These are phyloP conservation scores for Hirsutella rhossiliensis DNA, from an alignment of 2,329 filamentous ascomycete genomes.

Conservation along the genomic window DNA sequence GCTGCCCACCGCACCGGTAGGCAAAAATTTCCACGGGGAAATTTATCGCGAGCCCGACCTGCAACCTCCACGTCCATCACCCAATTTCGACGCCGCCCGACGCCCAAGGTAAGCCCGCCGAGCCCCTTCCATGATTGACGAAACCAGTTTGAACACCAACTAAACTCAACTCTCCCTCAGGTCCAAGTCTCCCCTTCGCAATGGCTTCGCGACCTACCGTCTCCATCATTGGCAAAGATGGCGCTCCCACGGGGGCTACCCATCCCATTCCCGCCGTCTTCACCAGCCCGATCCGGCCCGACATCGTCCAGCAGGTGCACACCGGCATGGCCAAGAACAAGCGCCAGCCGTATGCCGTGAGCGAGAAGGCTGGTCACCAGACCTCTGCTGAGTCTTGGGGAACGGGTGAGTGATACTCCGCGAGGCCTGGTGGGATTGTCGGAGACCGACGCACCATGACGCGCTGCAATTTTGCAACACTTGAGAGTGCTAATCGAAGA, in stretches of 20 bases:
- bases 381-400: constrained; percentile 99
- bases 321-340: constrained; percentile 99
- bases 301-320: constrained; percentile 99
- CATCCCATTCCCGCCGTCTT: constrained; percentile 94
- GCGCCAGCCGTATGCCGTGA: constrained; percentile 97
- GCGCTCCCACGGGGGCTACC: constrained; percentile 78
- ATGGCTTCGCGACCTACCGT: constrained; percentile 98
- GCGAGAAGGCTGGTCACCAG: constrained; percentile 99
- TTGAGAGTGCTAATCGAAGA: background rate
- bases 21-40: constrained; percentile 22
- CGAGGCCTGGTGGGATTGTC: background rate
- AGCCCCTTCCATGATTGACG: background rate
- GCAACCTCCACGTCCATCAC: constrained; percentile 20
- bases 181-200: constrained; percentile 34
- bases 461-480: too few relatives aligned
- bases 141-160: background rate
- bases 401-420: constrained; percentile 63
- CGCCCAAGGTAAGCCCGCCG: constrained; percentile 22
- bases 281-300: constrained; percentile 90
- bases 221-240: constrained; percentile 93
- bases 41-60: constrained; percentile 21
- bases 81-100: constrained; percentile 27
- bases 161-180: constrained; percentile 9
- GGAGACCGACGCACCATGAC: too few relatives aligned
- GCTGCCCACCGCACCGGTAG: constrained; percentile 23